A percentile compares a stretch with the other conserved stretches of the same genome.
Conservation (phyloP, 2,329 filamentous ascomycete species). For the Pseudogymnoascus sp. region DNA sequence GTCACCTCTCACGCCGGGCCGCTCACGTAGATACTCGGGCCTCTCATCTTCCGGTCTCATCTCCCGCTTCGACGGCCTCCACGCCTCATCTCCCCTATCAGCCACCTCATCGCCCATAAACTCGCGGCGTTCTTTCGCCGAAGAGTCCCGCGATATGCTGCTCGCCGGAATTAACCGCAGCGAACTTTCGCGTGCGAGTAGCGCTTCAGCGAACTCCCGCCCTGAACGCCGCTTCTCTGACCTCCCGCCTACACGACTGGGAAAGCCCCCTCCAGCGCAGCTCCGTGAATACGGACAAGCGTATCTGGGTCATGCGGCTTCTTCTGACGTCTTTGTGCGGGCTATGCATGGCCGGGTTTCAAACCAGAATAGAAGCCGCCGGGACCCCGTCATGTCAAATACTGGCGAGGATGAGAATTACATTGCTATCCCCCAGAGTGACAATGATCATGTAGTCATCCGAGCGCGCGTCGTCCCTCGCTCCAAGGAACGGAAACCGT, state of each 20-base stretch:
- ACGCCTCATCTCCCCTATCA: background rate
- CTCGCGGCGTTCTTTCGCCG: background rate
- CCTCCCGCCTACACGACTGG: constrained; percentile 20
- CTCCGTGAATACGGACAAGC: constrained; percentile 36
- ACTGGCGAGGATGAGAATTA: background rate
- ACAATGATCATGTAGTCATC: constrained; percentile 29
- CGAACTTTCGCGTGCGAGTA: background rate
- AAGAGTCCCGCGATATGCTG: constrained; percentile 11
- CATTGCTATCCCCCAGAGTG: background rate
- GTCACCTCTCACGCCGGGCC: background rate
- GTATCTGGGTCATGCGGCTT: constrained; percentile 35
- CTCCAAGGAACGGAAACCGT: constrained; percentile 35
- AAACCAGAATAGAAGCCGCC: constrained; percentile 15
- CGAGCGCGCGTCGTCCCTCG: constrained; percentile 39
- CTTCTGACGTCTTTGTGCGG: constrained; percentile 40
- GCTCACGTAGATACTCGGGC: constrained; percentile 1
- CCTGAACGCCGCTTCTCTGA: background rate
- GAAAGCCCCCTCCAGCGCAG: constrained; percentile 26
- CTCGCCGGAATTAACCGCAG: background rate
- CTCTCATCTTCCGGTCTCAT: background rate
- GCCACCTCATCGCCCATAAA: background rate
- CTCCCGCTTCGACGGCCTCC: background rate
- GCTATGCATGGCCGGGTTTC: constrained; percentile 35
- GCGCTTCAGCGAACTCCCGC: background rate
- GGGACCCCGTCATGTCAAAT: background rate